Evolutionary conservation across 257 asterid genomes (phyloP), one percentile per base, ranked within the genome.

Genomic region (Capsicum pubescens): DNA sequence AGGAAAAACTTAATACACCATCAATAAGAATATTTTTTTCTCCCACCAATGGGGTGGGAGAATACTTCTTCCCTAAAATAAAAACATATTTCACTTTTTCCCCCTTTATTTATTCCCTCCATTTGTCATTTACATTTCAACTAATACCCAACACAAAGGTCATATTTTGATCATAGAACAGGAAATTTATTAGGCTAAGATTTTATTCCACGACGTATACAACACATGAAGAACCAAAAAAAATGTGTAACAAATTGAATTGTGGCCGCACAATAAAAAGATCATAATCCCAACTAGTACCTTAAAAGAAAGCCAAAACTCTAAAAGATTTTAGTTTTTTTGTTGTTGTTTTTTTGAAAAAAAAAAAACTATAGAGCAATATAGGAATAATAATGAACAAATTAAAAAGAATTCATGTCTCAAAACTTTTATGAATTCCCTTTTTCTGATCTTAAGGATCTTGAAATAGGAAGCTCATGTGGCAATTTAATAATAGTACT

Each of bases 391-490:
- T 36, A 60, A 60, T 48, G 21, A 36, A 44, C 39, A 80, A n/a
- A 60, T 26, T 63, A 79, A 39, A 4, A 3, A 60, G 4, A 17
- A 17, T 42, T 17, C 3, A 60, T 64, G 56, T 26, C 71, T 46
- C 72, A 26, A 50, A 42, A 82, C 15, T 26, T 35, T 15, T 26
- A 81, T 61, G 54, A 57, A 68, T 14, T 54, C 58, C 79, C 63
- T 68, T 82, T 67, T 46, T 82, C 57, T 61, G 70, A 52, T 88
- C 81, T 50, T 77, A 81, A 83, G 55, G 95, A 88, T 90, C 85
- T 92, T 64, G 95, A 88, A 85, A 76, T n/a, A 0, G 92, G 92
- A 69, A 92, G 76, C 0, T 66, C 19, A 16, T 69, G 89, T 8
- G 93, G 88, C 5, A 85, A 84, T 83, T 58, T 89, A 61, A 91